phyloP scores from a whole-genome alignment of 1,284 basidiomycete species.

The Meripilus lineatus region DNA sequence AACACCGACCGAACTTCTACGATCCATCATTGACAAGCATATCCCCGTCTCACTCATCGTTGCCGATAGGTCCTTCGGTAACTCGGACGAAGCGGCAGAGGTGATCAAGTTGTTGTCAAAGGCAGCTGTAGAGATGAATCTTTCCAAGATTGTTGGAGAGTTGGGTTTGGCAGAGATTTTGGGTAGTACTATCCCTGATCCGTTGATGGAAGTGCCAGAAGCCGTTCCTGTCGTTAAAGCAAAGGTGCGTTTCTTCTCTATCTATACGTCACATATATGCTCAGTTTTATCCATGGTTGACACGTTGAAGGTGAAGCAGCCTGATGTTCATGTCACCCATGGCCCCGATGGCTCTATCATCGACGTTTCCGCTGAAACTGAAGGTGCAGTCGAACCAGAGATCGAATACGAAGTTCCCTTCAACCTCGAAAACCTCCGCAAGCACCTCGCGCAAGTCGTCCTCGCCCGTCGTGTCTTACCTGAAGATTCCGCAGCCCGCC shows the following conservation, averaged over 20 bases:
- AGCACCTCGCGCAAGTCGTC: conserved; percentile 58
- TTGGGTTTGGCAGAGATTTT: conserved; percentile 50
- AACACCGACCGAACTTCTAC: conserved; percentile 39
- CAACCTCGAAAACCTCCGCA: conserved; percentile 65
- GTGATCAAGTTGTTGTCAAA: conserved; percentile 53
- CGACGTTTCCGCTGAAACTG: conserved; percentile 17
- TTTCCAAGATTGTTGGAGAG: conserved; percentile 47
- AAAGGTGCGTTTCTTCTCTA: conserved; percentile 31
- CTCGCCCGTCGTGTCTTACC: conserved; percentile 61
- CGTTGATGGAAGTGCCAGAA: conserved; percentile 51
- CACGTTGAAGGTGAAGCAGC: no score
- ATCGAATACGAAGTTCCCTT: conserved; percentile 53
- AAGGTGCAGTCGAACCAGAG: conserved; percentile 7
- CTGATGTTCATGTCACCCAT: conserved; percentile 15
- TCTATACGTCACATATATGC: no score
- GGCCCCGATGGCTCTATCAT: conserved; percentile 16
- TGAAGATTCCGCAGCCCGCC: conserved; percentile 67
- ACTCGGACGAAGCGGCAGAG: conserved; percentile 49
- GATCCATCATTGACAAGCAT: conserved; percentile 41
- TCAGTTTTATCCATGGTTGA: background rate
- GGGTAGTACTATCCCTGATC: conserved; percentile 37
- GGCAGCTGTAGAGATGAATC: conserved; percentile 52
- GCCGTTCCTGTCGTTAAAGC: conserved; percentile 43
- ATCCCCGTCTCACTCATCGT: conserved; percentile 52
- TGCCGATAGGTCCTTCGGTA: conserved; percentile 49